Evolutionary conservation across 148 eudicot species (phyloP), one percentile per base, ranked within the genome.

Genomic region (Pharnaceum exiguum): DNA sequence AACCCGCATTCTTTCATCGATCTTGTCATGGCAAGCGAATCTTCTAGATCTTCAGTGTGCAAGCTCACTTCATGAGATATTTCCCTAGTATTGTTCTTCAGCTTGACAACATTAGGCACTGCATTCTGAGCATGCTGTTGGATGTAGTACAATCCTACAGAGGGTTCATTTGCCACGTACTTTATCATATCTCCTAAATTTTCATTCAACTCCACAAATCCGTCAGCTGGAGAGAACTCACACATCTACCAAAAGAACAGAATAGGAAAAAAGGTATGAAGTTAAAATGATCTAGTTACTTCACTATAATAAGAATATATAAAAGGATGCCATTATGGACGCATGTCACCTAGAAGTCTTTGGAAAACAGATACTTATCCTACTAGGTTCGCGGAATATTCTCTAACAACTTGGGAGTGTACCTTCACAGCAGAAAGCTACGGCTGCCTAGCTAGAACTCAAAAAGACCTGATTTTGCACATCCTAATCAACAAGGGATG

Each of bases 1-100:
- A 69, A 57, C 10, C 96, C 99, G 53, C 83, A 82, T 50, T 89
- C 85, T 79, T 83, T 89, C 85, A 94, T 89, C n/a, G 96, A 83
- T 18, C 73, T 70, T 38, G 85, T 72, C 74, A 79, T 65, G 55
- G 73, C 49, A 44, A 86, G 71, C 13, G 95, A 89, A 75, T 94
- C 99, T 48, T 94, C 95, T 5, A 76, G 44, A 71, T 94, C 99
- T 75, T 89, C 91, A 5, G 87, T 65, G 49, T 86, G 95, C 45
- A 89, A 68, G 57, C 67, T 39, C 57, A 81, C 63, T 59, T 80
- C 91, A 10, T 60, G 86, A 17, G 95, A 86, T 32, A 80, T 86
- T 35, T 78, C 77, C 4, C 4, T 28, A 50, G 77, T 29, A 3
- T 73, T 78, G 59, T 77, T 84, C 58, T 69, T 86, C 55, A 78